These are phyloP conservation scores for Blastocystis sp. DNA, from an alignment of 352 stramenopile genomes.

Conservation along the genomic window DNA sequence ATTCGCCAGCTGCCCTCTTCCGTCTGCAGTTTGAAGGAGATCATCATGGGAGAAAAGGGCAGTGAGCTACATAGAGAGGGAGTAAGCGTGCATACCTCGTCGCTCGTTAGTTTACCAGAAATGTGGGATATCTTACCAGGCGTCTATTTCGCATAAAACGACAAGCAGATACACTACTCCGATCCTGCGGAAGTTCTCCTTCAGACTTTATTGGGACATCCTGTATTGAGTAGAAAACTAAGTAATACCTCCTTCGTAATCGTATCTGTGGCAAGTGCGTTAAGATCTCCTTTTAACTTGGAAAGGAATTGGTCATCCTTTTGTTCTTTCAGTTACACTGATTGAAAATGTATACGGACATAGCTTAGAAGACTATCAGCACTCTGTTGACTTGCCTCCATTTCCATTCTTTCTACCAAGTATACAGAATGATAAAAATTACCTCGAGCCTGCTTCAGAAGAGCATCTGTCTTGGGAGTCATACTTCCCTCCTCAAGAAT, in stretches of 20 bases:
- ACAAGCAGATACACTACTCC: not conserved
- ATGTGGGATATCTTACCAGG: not conserved
- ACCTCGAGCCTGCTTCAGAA: not conserved
- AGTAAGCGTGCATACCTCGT: not conserved
- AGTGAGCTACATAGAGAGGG: not conserved
- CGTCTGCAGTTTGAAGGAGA: not conserved
- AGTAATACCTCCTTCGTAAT: not conserved
- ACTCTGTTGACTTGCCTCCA: not conserved
- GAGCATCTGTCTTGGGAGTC: conserved; percentile 22
- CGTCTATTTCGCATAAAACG: not conserved
- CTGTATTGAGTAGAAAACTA: not conserved
- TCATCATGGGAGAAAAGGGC: not conserved
- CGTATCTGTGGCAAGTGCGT: not conserved
- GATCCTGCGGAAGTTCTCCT: not conserved
- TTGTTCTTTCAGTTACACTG: not conserved
- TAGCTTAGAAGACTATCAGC: not conserved
- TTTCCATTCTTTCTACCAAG: not conserved
- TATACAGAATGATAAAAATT: not conserved
- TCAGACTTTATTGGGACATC: conserved; percentile 12
- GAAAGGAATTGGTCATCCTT: conserved; percentile 15
- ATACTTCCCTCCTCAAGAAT: not conserved
- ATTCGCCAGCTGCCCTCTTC: not conserved
- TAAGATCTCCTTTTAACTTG: not conserved
- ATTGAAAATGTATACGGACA: not conserved
- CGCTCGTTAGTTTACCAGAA: not conserved